Conservation (phyloP, 108 stramenopile genomes). For the Asterionellopsis glacialis region DNA sequence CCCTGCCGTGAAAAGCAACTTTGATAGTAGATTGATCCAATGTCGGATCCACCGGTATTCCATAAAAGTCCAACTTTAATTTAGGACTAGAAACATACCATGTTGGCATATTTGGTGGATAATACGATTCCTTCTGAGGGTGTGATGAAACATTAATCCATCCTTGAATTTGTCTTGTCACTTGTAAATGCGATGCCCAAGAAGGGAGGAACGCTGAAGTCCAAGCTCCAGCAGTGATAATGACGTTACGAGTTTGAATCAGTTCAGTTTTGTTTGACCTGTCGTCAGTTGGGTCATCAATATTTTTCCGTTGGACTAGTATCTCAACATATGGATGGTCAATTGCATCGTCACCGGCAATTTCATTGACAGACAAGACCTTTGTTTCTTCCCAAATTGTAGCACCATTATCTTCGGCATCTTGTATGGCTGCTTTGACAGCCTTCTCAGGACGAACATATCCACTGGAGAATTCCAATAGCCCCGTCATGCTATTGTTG, state of each 20-base stretch:
- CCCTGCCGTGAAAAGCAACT: slow-evolving; percentile 30
- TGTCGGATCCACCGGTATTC: slow-evolving; percentile 16
- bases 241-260: slow-evolving; percentile 13
- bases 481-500: slow-evolving; percentile 2
- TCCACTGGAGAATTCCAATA: slow-evolving; percentile 34
- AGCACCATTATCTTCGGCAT: slow-evolving; percentile 18
- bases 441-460: slow-evolving; percentile 30
- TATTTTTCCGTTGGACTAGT: neutral
- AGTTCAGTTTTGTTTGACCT: neutral
- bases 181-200: slow-evolving; percentile 19
- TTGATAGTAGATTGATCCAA: slow-evolving; percentile 11
- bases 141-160: slow-evolving; percentile 30
- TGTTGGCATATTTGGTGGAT: slow-evolving; percentile 21
- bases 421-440: slow-evolving; percentile 18
- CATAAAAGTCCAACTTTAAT: slow-evolving; percentile 17
- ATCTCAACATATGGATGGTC: slow-evolving; percentile 4
- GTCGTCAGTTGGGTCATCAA: neutral
- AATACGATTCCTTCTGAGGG: slow-evolving; percentile 7
- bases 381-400: slow-evolving; percentile 16
- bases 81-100: slow-evolving; percentile 16
- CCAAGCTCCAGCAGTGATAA: slow-evolving; percentile 40
- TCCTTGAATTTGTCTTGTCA: slow-evolving; percentile 31
- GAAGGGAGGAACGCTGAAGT: slow-evolving; percentile 19
- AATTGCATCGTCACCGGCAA: neutral
- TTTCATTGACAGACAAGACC: slow-evolving; percentile 8